Evolutionary conservation across 2,329 filamentous ascomycete genomes (phyloP), one percentile per base, ranked within the genome.

Genomic region (Sporothrix luriei): DNA sequence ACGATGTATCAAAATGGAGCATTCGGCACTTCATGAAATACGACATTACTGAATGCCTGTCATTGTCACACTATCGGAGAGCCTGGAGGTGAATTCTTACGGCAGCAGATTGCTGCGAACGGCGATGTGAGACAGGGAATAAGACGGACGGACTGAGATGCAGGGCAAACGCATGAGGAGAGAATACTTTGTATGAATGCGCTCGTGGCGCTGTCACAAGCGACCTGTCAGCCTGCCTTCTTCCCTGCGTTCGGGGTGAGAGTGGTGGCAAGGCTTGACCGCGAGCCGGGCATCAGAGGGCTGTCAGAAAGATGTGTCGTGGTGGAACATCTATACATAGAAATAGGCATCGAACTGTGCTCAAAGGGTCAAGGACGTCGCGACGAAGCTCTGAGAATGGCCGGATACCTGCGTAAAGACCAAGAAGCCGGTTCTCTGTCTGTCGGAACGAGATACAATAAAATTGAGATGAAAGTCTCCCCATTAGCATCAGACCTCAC

Each of bases 181-280:
- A 43, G 14, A 4, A 40, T 10, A 40, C 5, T 4, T 40, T 10
- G 5, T 14, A 13, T 43, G 40, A 43, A 43, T n/a, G n/a, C n/a
- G n/a, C n/a, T n/a, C n/a, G n/a, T n/a, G 11, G 40, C 4, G 38
- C 57, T 16, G 38, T 16, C 40, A 57, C 14, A 48, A 48, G 16
- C 21, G 21, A 26, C 2, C n/a, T n/a, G n/a, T n/a, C n/a, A n/a
- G n/a, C 59, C 59, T 46, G 40, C 29, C 43, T 40, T 26, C 38
- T 59, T 55, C 52, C 52, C 4, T 55, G 24, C 33, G 5, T 61
- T 33, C 55, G 33, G 55, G 55, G 21, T 26, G 40, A 11, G 13
- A 29, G 40, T 40, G 59, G 61, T 49, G 43, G 43, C 61, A 64
- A 43, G 55, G 61, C 61, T 64, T 24, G 40, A 64, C 61, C 61